phyloP scores from a whole-genome alignment of 306 rosid genomes.

The Quercus alba region DNA sequence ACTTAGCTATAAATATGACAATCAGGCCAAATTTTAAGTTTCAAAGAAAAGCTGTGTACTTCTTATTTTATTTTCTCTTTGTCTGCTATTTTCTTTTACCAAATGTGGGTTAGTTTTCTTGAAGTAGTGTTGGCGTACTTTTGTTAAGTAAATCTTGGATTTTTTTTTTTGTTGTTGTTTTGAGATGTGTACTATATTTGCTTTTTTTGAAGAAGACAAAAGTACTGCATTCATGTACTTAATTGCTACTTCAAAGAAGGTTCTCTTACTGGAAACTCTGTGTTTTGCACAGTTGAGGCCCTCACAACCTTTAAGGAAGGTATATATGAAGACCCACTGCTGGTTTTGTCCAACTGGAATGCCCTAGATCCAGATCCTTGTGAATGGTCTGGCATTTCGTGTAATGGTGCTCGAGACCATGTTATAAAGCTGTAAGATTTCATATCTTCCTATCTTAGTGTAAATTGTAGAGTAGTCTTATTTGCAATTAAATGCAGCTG shows the following conservation, averaged over 20 bases:
- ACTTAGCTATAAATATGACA: neutral
- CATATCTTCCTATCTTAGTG: constrained; percentile 13
- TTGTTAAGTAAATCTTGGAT: constrained; percentile 5
- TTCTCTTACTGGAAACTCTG: constrained; percentile 23
- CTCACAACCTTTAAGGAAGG: constrained; percentile 70
- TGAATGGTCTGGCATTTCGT: constrained; percentile 70
- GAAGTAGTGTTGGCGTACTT: constrained; percentile 4
- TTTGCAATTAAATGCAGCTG: constrained; percentile 18
- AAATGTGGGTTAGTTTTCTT: neutral
- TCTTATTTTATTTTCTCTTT: neutral
- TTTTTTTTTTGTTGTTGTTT: constrained; percentile 1
- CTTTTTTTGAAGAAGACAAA: neutral
- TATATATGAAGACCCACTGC: constrained; percentile 73
- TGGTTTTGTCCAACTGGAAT: constrained; percentile 71
- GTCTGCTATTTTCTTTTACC: constrained; percentile 2
- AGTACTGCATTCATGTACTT: neutral
- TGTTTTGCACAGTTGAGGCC: constrained; percentile 53
- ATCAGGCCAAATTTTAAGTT: neutral
- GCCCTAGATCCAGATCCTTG: constrained; percentile 73
- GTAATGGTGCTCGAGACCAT: constrained; percentile 60
- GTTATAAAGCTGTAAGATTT: constrained; percentile 72
- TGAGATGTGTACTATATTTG: constrained; percentile 3
- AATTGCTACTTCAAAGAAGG: neutral
- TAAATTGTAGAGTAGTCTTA: neutral
- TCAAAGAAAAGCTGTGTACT: neutral